phyloP scores from a whole-genome alignment of 2,329 filamentous ascomycete species.

The Pseudogymnoascus sp. region DNA sequence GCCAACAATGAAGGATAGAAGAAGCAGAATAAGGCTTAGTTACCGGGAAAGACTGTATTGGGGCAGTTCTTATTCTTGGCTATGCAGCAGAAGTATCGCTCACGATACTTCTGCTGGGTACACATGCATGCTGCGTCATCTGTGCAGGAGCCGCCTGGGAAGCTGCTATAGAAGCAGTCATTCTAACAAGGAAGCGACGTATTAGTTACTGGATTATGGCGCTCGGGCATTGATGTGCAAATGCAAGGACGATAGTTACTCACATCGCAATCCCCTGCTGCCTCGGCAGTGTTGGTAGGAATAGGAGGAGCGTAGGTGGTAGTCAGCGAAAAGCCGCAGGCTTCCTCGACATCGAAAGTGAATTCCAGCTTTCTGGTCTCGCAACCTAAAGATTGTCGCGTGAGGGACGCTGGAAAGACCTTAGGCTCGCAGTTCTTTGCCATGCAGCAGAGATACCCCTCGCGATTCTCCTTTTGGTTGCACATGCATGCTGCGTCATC shows the following conservation, averaged over 20 bases:
- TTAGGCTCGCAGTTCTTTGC: neutral
- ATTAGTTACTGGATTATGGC: neutral
- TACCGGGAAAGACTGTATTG: neutral
- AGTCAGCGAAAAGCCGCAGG: neutral
- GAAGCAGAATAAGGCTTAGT: neutral
- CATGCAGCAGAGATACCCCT: neutral
- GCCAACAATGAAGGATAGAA: neutral
- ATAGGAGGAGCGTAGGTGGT: neutral
- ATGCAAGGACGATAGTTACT: neutral
- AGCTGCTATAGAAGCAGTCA: neutral
- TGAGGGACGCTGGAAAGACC: neutral
- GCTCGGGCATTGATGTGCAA: neutral
- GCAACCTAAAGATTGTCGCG: neutral
- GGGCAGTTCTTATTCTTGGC: neutral
- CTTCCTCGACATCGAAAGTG: neutral
- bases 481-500: neutral
- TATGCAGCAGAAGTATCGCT: neutral
- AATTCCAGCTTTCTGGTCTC: neutral
- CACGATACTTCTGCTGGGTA: neutral
- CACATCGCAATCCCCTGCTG: neutral
- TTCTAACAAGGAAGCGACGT: neutral
- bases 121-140: neutral
- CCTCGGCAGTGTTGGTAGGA: neutral
- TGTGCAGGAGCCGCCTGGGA: neutral
- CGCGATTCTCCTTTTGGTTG: neutral